These are phyloP conservation scores for Sclerotinia minor DNA, from an alignment of 2,329 filamentous ascomycete genomes.

Conservation along the genomic window DNA sequence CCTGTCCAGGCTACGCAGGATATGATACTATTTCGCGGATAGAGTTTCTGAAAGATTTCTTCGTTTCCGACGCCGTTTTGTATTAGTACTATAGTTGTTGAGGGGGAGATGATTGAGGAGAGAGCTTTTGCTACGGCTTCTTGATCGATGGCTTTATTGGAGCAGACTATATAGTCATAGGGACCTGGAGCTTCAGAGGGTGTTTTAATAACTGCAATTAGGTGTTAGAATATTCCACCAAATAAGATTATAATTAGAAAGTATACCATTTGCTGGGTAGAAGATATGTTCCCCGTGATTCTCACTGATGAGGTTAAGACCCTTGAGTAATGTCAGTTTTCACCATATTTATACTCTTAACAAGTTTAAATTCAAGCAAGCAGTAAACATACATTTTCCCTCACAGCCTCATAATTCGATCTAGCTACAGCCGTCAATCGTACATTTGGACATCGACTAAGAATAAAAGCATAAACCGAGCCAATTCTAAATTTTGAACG, in stretches of 20 bases:
- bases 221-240: neutral
- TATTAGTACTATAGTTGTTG: constrained; percentile 56
- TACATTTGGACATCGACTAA: constrained; percentile 47
- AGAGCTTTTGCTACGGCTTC: constrained; percentile 43
- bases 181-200: constrained; percentile 47
- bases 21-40: constrained; percentile 53
- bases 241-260: neutral
- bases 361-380: constrained; percentile 35
- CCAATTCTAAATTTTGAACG: constrained; percentile 48
- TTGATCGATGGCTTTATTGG: constrained; percentile 54
- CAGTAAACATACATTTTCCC: constrained; percentile 46
- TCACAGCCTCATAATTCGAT: constrained; percentile 59
- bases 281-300: constrained; percentile 58
- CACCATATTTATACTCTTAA: constrained; percentile 27
- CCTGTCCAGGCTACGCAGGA: constrained; percentile 59
- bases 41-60: constrained; percentile 50
- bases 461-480: constrained; percentile 58
- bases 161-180: constrained; percentile 60
- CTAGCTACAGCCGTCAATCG: constrained; percentile 61
- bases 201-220: constrained; percentile 49
- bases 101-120: constrained; percentile 43
- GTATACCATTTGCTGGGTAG: constrained; percentile 47
- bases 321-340: constrained; percentile 22
- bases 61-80: constrained; percentile 64
- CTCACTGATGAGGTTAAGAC: constrained; percentile 55